Evolutionary conservation across 495 filamentous ascomycete genomes (phyloP).

Genomic region (Aspergillus ellipticus): DNA sequence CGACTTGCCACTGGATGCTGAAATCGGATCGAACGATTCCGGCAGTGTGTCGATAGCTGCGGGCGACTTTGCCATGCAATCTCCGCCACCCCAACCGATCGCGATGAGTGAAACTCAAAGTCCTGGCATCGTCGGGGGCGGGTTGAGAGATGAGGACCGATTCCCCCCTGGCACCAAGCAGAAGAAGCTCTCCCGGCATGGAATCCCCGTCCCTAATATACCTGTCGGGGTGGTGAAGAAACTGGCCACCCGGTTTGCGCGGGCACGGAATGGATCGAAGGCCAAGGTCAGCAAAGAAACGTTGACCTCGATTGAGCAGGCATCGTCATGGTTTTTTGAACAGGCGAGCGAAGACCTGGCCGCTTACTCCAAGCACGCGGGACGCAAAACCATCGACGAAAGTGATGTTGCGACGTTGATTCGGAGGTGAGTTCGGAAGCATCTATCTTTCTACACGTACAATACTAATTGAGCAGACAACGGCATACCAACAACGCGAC

Average conservation of each 20-base stretch:
- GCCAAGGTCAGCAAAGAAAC: slow-evolving; percentile 67
- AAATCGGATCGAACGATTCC: slow-evolving; percentile 23
- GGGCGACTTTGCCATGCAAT: slow-evolving; percentile 31
- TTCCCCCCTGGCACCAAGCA: slow-evolving; percentile 32
- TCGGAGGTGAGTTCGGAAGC: slow-evolving; percentile 55
- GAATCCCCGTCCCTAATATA: slow-evolving; percentile 71
- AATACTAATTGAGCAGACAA: slow-evolving; percentile 59
- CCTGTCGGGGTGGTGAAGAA: slow-evolving; percentile 68
- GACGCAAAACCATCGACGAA: slow-evolving; percentile 81
- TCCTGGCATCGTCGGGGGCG: slow-evolving; percentile 39
- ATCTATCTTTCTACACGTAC: slow-evolving; percentile 2
- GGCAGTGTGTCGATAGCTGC: slow-evolving; percentile 12
- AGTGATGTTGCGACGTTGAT: slow-evolving; percentile 76
- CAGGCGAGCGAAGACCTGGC: slow-evolving; percentile 76
- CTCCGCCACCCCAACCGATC: slow-evolving; percentile 24
- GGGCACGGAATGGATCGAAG: slow-evolving; percentile 55
- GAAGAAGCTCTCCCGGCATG: slow-evolving; percentile 64
- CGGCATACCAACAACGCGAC: slow-evolving; percentile 66
- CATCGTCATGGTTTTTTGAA: slow-evolving; percentile 85
- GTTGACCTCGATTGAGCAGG: slow-evolving; percentile 68
- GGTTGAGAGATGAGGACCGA: slow-evolving; percentile 35
- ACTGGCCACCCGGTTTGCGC: slow-evolving; percentile 67
- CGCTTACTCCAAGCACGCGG: slow-evolving; percentile 76
- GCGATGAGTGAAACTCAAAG: slow-evolving; percentile 36
- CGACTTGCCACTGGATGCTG: slow-evolving; percentile 24